phyloP scores from a whole-genome alignment of 2,329 filamentous ascomycete species.

The Sporothrix globosa region DNA sequence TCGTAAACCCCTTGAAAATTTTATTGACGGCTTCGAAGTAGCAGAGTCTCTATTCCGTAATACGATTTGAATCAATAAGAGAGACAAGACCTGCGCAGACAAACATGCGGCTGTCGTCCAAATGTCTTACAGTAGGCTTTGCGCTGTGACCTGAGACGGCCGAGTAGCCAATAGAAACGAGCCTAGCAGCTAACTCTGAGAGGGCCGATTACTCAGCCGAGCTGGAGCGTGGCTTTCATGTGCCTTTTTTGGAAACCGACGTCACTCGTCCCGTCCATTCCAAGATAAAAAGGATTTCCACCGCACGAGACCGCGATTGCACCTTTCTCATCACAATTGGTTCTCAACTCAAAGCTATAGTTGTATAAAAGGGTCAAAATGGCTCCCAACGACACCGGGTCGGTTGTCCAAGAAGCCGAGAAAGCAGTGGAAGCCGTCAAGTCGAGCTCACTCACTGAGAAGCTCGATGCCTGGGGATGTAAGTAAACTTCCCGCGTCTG shows the following conservation, averaged over 20 bases:
- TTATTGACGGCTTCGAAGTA: no score
- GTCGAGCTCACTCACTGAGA: slow-evolving; percentile 32
- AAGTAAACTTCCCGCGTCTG: slow-evolving; percentile 25
- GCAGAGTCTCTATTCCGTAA: no score
- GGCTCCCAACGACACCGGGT: slow-evolving; percentile 5
- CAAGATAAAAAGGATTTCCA: neutral
- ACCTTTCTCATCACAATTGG: neutral
- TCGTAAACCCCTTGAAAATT: no score
- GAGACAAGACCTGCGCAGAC: neutral
- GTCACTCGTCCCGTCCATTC: slow-evolving; percentile 10
- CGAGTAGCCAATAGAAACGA: neutral
- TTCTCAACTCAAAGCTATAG: neutral
- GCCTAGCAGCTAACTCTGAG: neutral
- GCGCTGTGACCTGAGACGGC: neutral
- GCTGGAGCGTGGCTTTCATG: neutral
- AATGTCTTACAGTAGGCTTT: neutral
- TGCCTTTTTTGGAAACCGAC: slow-evolving; percentile 9
- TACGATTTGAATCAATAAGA: no score
- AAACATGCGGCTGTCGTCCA: neutral
- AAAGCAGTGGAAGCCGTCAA: neutral
- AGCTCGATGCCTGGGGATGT: slow-evolving; percentile 40
- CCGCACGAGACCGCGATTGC: slow-evolving; percentile 3
- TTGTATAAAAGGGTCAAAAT: neutral
- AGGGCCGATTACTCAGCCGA: slow-evolving; percentile 11
- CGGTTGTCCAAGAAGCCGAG: neutral